phyloP scores from a whole-genome alignment of 805 yeast genomes.

The Metschnikowia continentalis region DNA sequence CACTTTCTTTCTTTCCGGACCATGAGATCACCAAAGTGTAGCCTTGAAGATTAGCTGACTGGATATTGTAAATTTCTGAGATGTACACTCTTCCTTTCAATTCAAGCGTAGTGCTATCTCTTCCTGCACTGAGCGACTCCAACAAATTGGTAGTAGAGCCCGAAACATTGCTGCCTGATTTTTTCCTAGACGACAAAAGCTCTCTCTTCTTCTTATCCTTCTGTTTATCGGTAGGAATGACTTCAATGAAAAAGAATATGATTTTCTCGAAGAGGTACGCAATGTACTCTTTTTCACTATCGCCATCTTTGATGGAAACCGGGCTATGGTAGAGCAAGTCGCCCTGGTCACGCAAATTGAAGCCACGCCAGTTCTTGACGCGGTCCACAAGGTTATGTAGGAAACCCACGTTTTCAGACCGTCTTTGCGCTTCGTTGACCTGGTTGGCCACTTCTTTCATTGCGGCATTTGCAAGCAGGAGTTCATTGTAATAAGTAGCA shows the following conservation, averaged over 20 bases:
- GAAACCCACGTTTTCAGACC: slow-evolving; percentile 77
- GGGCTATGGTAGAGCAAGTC: slow-evolving; percentile 72
- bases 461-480: slow-evolving; percentile 63
- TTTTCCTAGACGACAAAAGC: slow-evolving; percentile 46
- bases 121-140: slow-evolving; percentile 31
- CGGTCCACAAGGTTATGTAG: slow-evolving; percentile 65
- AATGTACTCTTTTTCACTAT: slow-evolving; percentile 79
- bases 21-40: slow-evolving; percentile 65
- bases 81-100: slow-evolving; percentile 81
- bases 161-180: slow-evolving; percentile 40
- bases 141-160: slow-evolving; percentile 36
- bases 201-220: slow-evolving; percentile 36
- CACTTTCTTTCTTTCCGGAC: slow-evolving; percentile 85
- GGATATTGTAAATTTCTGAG: slow-evolving; percentile 50
- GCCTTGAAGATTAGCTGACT: slow-evolving; percentile 39
- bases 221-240: slow-evolving; percentile 22
- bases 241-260: slow-evolving; percentile 45
- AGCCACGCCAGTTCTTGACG: slow-evolving; percentile 91
- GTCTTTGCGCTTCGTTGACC: slow-evolving; percentile 91
- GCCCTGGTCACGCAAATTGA: slow-evolving; percentile 74
- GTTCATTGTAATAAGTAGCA: slow-evolving; percentile 49
- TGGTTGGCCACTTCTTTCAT: slow-evolving; percentile 80
- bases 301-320: slow-evolving; percentile 64
- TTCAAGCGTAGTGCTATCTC: slow-evolving; percentile 38
- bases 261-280: slow-evolving; percentile 79